Evolutionary conservation across 805 yeast genomes (phyloP).

Genomic region (Wickerhamomyces chaumierensis): DNA sequence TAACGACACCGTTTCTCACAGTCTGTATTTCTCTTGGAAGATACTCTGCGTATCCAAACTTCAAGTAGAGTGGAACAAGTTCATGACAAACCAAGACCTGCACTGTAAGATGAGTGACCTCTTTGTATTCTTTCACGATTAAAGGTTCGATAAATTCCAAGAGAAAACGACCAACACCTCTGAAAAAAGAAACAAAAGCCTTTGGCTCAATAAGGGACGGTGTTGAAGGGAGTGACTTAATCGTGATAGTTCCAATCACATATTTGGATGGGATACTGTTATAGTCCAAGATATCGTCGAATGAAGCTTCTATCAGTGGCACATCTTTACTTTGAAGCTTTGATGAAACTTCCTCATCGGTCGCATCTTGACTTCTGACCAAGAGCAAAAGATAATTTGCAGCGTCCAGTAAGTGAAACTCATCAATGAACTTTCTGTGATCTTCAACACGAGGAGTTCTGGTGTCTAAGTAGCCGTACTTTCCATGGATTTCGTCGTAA

Average conservation of each 20-base stretch:
- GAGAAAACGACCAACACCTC: slow-evolving; percentile 12
- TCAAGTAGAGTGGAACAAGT: slow-evolving; percentile 6
- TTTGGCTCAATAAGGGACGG: slow-evolving; percentile 8
- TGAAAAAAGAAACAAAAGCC: slow-evolving; percentile 11
- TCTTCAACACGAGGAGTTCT: background rate
- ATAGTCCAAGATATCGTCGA: background rate
- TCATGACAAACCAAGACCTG: slow-evolving; percentile 13
- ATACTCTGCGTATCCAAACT: slow-evolving; percentile 12
- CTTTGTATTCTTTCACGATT: background rate
- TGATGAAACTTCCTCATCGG: background rate
- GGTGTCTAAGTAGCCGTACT: background rate
- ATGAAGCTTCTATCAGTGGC: background rate
- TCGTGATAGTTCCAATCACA: slow-evolving; percentile 1
- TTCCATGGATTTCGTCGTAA: background rate
- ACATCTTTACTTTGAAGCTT: background rate
- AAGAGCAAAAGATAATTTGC: too few relatives aligned
- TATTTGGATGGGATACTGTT: background rate
- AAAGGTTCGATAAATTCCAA: slow-evolving; percentile 2
- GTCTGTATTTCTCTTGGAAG: slow-evolving; percentile 3
- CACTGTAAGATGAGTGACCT: slow-evolving; percentile 1
- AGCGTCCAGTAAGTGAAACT: background rate
- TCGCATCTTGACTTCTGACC: background rate
- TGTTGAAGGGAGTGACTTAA: background rate
- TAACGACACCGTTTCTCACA: slow-evolving; percentile 11
- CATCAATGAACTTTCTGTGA: background rate